Evolutionary conservation across 1,284 basidiomycete species (phyloP).

Genomic region (Moesziomyces antarcticus): DNA sequence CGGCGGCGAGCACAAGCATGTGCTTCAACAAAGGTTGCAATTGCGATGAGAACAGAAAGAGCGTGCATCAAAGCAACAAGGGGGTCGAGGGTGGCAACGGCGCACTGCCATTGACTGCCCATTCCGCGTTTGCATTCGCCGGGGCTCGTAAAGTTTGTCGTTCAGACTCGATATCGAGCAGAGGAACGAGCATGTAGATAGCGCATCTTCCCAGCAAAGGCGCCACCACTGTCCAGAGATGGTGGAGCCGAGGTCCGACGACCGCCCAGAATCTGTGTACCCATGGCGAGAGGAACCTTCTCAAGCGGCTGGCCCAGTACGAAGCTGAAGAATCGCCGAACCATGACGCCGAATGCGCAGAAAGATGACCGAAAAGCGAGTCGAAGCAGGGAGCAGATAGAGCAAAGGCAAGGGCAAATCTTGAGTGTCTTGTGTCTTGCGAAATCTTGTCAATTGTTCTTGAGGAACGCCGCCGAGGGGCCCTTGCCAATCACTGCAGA

Average conservation of each 20-base stretch:
- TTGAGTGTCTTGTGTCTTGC: slow-evolving; percentile 3
- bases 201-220: not conserved
- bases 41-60: not conserved
- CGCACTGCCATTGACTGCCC: not conserved
- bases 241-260: not conserved
- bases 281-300: not conserved
- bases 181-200: not conserved
- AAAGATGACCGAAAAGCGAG: not conserved
- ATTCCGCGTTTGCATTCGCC: not conserved
- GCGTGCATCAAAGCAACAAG: not conserved
- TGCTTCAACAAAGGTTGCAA: not conserved
- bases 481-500: slow-evolving; percentile 32
- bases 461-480: slow-evolving; percentile 37
- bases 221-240: too few relatives aligned
- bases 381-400: not conserved
- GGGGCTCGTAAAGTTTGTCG: not conserved
- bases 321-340: not conserved
- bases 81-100: not conserved
- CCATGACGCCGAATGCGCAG: too few relatives aligned
- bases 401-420: slow-evolving; percentile 1
- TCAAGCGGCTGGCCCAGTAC: not conserved
- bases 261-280: not conserved
- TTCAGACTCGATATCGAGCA: not conserved
- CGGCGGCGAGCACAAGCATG: too few relatives aligned
- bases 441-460: slow-evolving; percentile 18